phyloP scores from a whole-genome alignment of 106 monocot genomes.

The Dioscorea zingiberensis region DNA sequence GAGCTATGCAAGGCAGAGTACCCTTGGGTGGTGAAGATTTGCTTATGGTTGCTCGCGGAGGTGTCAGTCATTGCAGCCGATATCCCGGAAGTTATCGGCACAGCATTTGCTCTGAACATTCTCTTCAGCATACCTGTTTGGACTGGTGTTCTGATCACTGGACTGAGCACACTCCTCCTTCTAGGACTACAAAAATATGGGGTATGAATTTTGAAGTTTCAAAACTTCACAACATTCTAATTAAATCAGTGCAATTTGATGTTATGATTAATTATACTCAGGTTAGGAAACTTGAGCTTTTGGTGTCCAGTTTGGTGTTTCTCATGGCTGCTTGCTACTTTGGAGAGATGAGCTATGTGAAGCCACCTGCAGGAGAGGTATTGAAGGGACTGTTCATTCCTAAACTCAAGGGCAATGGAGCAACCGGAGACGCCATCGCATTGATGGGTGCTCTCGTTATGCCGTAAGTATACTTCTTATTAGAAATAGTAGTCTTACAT shows the following conservation, averaged over 20 bases:
- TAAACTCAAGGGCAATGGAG: slow-evolving; percentile 28
- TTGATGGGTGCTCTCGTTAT: slow-evolving; percentile 53
- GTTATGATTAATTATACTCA: too few species aligned
- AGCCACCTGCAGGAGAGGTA: slow-evolving; percentile 32
- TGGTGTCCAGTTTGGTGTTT: slow-evolving; percentile 32
- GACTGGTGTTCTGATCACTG: slow-evolving; percentile 72
- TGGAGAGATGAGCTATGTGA: slow-evolving; percentile 37
- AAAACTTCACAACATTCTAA: too few species aligned
- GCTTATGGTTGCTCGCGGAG: slow-evolving; percentile 61
- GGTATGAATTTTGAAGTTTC: too few species aligned
- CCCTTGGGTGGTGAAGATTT: slow-evolving; percentile 31
- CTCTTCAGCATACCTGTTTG: slow-evolving; percentile 68
- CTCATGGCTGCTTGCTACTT: slow-evolving; percentile 49
- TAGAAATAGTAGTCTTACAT: not conserved
- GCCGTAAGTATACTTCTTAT: slow-evolving; percentile 28
- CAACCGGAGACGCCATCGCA: slow-evolving; percentile 42
- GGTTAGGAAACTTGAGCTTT: slow-evolving; percentile 49
- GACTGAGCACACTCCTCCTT: slow-evolving; percentile 74
- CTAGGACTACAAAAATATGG: slow-evolving; percentile 79
- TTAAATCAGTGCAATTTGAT: too few species aligned
- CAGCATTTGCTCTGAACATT: slow-evolving; percentile 83
- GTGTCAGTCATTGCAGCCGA: slow-evolving; percentile 73
- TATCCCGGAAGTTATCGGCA: slow-evolving; percentile 87
- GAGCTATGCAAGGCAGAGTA: slow-evolving; percentile 71
- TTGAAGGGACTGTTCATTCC: slow-evolving; percentile 48